phyloP scores from a whole-genome alignment of 208 protist genomes.

The Angomonas ambiguus region DNA sequence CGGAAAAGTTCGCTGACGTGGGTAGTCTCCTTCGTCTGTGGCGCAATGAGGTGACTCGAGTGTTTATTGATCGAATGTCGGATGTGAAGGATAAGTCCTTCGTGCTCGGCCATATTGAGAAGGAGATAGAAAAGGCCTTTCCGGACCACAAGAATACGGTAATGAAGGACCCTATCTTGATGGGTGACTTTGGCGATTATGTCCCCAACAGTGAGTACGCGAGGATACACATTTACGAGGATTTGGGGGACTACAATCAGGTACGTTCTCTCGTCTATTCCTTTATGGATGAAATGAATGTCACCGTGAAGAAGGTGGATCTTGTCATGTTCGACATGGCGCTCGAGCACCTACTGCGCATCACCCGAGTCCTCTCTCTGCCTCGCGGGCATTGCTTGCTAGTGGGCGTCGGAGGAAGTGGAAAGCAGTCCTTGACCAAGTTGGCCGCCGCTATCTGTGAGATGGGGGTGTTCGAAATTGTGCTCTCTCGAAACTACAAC shows the following conservation, averaged over 20 bases:
- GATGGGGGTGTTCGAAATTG: constrained; percentile 97
- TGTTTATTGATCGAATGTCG: constrained; percentile 98
- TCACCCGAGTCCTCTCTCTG: constrained; percentile 95
- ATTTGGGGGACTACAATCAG: constrained; percentile 83
- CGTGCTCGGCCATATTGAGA: constrained; percentile 74
- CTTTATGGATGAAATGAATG: constrained; percentile 95
- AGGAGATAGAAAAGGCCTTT: constrained; percentile 81
- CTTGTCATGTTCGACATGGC: constrained; percentile 99
- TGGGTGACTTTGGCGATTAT: constrained; percentile 95
- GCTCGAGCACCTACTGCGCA: constrained; percentile 95
- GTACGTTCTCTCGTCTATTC: constrained; percentile 86
- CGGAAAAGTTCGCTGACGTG: constrained; percentile 82
- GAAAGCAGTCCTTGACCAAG: constrained; percentile 96
- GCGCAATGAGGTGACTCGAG: constrained; percentile 96
- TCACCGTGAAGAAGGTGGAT: constrained; percentile 89
- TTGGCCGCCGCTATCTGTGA: constrained; percentile 93
- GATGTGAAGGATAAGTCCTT: constrained; percentile 90
- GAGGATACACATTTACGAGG: constrained; percentile 89
- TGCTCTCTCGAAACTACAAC: constrained; percentile 95
- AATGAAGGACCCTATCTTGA: constrained; percentile 91
- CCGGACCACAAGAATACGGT: constrained; percentile 38
- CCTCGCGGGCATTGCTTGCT: constrained; percentile 96
- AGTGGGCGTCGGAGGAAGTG: constrained; percentile 97
- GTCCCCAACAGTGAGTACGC: constrained; percentile 74
- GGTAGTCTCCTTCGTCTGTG: constrained; percentile 92